Base-by-base conservation (phyloP, 2,329 filamentous ascomycete species). In the Penicillium sp. region DNA sequence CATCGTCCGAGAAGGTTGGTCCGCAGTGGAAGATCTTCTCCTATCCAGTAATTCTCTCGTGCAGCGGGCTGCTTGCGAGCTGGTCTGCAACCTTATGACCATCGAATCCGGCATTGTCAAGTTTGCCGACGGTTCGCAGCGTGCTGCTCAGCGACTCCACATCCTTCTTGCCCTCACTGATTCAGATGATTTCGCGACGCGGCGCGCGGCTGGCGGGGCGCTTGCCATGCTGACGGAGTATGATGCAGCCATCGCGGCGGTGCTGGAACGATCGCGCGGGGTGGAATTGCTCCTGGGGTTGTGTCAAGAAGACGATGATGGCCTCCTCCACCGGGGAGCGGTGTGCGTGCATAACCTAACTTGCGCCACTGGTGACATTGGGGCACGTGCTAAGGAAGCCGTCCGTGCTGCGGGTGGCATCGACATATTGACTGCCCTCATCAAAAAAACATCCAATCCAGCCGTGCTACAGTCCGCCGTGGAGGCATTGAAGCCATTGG, bases 91-190 rank as follows among this genome's bases (percentile, higher is more conserved):
- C 67, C 81, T 99, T 56, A 78, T 76, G 67, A 75, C 73, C 20
- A 77, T 75, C 55, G 73, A 79, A 42, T 65, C 73, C 1, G 78
- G 77, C 3, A 64, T 79, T 12, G 73, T 73, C 49, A 76, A 78
- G 51, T 80, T 79, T 54, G 77, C 77, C 15, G 77, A 81, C 56
- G 82, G 81, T 14, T 84, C 82, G 3, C 80, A 82, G 25, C 83
- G 88, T 57, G 89, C 91, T 0, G 83, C 82, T 25, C 86, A 90
- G 51, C 82, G 93, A 0, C 75, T 97, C 41, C 89, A 95, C 68
- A 85, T 97, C 37, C 79, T 99, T 1, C 82, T 97, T 12, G 94
- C 93, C 0, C 84, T 99, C 33, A 88, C 91, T 0, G 92, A 97
- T 68, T 87, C 90, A 1, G 89, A 96, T 49, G 92, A 97, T 62